Percentiles rank a stretch among this genome's conserved stretches.
phyloP scores from a whole-genome alignment of 352 stramenopile genomes.

The Thalassiosira exigua region DNA sequence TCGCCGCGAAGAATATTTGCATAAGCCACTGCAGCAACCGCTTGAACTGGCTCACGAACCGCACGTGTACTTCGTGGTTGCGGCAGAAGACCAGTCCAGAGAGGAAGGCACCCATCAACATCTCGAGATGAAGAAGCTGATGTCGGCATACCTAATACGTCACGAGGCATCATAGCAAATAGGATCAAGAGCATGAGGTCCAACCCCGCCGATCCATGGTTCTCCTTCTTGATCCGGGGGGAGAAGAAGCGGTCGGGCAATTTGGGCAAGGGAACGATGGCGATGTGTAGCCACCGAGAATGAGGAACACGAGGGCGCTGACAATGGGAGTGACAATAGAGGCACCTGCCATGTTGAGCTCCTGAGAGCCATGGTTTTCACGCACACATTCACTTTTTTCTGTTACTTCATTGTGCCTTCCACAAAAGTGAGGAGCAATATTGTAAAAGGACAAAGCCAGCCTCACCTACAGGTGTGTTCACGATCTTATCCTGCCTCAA shows the following conservation, averaged over 20 bases:
- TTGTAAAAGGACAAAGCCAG: no score
- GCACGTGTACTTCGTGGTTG: conserved; percentile 63
- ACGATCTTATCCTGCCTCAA: conserved; percentile 74
- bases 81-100: conserved; percentile 83
- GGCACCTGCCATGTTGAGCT: conserved; percentile 43
- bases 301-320: conserved; percentile 70
- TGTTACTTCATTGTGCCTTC: no score
- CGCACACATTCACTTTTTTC: no score
- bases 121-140: conserved; percentile 75
- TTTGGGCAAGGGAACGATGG: conserved; percentile 57
- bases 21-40: conserved; percentile 83
- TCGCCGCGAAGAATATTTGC: conserved; percentile 82
- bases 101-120: conserved; percentile 84
- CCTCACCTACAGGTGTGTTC: conserved; percentile 84
- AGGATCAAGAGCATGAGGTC: conserved; percentile 73
- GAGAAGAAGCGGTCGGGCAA: conserved; percentile 64
- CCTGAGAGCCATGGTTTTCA: no score
- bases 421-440: no score
- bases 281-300: conserved; percentile 73
- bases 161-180: conserved; percentile 77
- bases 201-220: conserved; percentile 62
- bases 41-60: conserved; percentile 81
- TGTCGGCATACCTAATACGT: conserved; percentile 78
- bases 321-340: conserved; percentile 77
- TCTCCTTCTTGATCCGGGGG: conserved; percentile 44